Evolutionary conservation across 306 rosid genomes (phyloP).

Genomic region (Medicago truncatula): DNA sequence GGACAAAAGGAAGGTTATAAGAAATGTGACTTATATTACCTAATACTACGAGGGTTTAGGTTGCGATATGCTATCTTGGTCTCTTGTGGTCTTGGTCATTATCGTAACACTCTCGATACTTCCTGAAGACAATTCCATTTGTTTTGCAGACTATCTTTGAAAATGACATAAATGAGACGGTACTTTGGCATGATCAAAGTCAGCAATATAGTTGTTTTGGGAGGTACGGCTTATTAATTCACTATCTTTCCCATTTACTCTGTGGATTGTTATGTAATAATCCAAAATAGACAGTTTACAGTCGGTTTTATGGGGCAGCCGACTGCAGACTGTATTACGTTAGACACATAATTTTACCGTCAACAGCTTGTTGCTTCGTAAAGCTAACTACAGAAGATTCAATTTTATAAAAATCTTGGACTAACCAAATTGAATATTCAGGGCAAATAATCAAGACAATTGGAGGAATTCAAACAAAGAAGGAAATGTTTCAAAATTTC

Average conservation of each 20-base stretch:
- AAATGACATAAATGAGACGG: constrained; percentile 28
- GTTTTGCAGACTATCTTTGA: constrained; percentile 47
- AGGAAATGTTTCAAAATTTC: neutral
- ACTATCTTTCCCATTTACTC: neutral
- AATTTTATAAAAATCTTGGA: neutral
- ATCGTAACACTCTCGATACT: too few species aligned
- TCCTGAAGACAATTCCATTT: neutral
- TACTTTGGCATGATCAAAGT: neutral
- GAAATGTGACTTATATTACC: too few species aligned
- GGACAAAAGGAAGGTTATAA: too few species aligned
- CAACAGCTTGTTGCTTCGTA: neutral
- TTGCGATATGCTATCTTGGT: too few species aligned
- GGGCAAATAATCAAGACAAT: constrained; percentile 8
- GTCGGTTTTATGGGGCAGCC: neutral
- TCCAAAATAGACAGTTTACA: too few species aligned
- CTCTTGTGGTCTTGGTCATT: too few species aligned
- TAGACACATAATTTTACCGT: neutral
- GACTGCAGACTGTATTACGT: too few species aligned
- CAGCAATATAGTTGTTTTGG: neutral
- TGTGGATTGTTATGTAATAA: neutral
- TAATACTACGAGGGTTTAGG: too few species aligned
- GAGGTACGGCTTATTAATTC: neutral
- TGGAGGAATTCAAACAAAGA: constrained; percentile 21
- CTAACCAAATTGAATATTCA: constrained; percentile 12
- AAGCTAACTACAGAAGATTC: neutral